Base-by-base conservation (phyloP, 2,329 filamentous ascomycete species). In the Scedosporium boydii region DNA sequence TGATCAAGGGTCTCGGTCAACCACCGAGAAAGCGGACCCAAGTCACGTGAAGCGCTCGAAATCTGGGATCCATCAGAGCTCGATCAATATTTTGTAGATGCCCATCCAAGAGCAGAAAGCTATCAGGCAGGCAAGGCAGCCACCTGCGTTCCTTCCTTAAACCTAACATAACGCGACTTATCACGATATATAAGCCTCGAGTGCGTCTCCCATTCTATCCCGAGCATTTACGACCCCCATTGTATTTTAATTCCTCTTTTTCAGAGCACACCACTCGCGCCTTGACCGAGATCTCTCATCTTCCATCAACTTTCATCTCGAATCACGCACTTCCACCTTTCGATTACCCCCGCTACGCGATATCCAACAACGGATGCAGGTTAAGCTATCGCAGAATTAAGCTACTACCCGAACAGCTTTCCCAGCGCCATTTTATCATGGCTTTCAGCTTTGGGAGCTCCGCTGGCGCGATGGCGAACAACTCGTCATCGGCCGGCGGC, bases 381-480 rank as follows among this genome's bases (percentile, higher is more conserved):
- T 34, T 34, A 27, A 9, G 3, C 38, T 44, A 12, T 42, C n/a
- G 27, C 27, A 29, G 21, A 16, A 46, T 6, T 34, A 23, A 18
- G 26, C 27, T 26, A 34, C 23, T 53, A 7, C 41, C 10, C 27
- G 34, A 38, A 59, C 12, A 12, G 44, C 16, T 14, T 46, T 29
- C 26, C 26, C 26, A 59, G 14, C 41, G 3, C 42, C 48, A 5
- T 12, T 21, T 48, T 38, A 59, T 29, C 66, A 87, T 91, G 87
- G 84, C 87, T 63, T 89, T 89, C 74, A 79, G 81, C 72, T 87
- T 87, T 72, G 77, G 74, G 65, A 81, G 75, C 68, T 73, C 79
- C 62, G 75, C 73, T 62, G 78, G 75, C 67, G 73, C 73, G 71
- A 73, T 77, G 71, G 72, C 75, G 65, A 76, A 75, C 63, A 72